These are phyloP conservation scores for Canna indica DNA, from an alignment of 176 grass and related monocot genomes.

Conservation along the genomic window DNA sequence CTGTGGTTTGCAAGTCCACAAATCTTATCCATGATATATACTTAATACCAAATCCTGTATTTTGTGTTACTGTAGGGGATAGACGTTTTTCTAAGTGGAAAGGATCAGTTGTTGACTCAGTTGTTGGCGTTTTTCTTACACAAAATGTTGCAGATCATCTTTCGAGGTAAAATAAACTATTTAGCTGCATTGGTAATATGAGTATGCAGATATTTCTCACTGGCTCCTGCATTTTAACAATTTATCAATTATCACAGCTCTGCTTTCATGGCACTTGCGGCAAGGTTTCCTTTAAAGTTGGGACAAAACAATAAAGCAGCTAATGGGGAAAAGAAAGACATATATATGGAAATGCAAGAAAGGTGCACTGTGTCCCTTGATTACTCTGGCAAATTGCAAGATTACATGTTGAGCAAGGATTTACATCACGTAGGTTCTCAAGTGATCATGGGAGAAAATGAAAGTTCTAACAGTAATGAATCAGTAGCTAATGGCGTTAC, in stretches of 20 bases:
- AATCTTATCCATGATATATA: background rate
- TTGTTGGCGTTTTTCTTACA: slow-evolving; percentile 86
- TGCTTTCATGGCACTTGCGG: slow-evolving; percentile 69
- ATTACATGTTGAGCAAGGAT: slow-evolving; percentile 51
- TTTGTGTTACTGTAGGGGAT: slow-evolving; percentile 41
- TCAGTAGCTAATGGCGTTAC: slow-evolving; percentile 36
- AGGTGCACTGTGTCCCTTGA: slow-evolving; percentile 32
- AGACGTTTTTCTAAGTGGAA: slow-evolving; percentile 85
- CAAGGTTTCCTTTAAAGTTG: slow-evolving; percentile 48
- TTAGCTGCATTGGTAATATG: slow-evolving; percentile 17
- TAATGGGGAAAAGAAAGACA: slow-evolving; percentile 18
- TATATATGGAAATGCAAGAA: slow-evolving; percentile 27
- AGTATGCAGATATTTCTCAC: slow-evolving; percentile 7
- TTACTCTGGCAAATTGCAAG: slow-evolving; percentile 38
- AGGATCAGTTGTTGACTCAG: slow-evolving; percentile 87
- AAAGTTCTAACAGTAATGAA: slow-evolving; percentile 49
- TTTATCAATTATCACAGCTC: slow-evolving; percentile 42
- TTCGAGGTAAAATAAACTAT: slow-evolving; percentile 58
- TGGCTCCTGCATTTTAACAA: slow-evolving; percentile 1
- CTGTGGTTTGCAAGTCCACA: background rate
- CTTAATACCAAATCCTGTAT: background rate
- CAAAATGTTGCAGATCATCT: slow-evolving; percentile 95
- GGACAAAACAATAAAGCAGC: slow-evolving; percentile 17
- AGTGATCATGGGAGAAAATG: slow-evolving; percentile 40
- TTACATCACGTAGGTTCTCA: slow-evolving; percentile 29